phyloP scores from a whole-genome alignment of 2,329 filamentous ascomycete genomes.

The Phialocephala subalpina region DNA sequence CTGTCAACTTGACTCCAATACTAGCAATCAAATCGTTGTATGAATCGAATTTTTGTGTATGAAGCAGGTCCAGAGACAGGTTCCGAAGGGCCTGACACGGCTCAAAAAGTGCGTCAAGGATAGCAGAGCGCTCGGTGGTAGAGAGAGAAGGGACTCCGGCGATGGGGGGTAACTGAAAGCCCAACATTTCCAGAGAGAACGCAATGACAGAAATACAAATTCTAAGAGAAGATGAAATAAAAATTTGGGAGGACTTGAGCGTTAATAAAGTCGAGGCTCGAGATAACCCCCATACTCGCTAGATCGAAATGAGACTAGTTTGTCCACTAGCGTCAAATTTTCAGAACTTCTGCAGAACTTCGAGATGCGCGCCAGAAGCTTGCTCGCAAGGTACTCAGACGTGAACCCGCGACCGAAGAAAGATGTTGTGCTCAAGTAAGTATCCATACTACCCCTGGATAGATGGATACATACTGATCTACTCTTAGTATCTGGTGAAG shows the following conservation, averaged over 20 bases:
- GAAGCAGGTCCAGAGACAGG: conserved; percentile 74
- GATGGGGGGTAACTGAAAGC: conserved; percentile 62
- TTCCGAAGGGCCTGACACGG: conserved; percentile 78
- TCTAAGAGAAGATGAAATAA: neutral
- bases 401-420: conserved; percentile 50
- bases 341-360: conserved; percentile 17
- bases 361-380: neutral
- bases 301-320: neutral
- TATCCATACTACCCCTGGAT: conserved; percentile 38
- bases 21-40: conserved; percentile 76
- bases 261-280: neutral
- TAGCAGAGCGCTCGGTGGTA: conserved; percentile 59
- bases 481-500: conserved; percentile 86
- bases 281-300: neutral
- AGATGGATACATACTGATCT: conserved; percentile 34
- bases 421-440: conserved; percentile 73
- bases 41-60: conserved; percentile 64
- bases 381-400: conserved; percentile 23
- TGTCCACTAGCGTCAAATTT: conserved; percentile 15
- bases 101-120: conserved; percentile 86
- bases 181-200: conserved; percentile 34
- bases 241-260: neutral
- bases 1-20: conserved; percentile 68
- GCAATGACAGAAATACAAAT: neutral
- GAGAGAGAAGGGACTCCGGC: conserved; percentile 62